These are phyloP conservation scores for Thalassiosira exigua DNA, from an alignment of 352 stramenopile genomes.

Conservation along the genomic window DNA sequence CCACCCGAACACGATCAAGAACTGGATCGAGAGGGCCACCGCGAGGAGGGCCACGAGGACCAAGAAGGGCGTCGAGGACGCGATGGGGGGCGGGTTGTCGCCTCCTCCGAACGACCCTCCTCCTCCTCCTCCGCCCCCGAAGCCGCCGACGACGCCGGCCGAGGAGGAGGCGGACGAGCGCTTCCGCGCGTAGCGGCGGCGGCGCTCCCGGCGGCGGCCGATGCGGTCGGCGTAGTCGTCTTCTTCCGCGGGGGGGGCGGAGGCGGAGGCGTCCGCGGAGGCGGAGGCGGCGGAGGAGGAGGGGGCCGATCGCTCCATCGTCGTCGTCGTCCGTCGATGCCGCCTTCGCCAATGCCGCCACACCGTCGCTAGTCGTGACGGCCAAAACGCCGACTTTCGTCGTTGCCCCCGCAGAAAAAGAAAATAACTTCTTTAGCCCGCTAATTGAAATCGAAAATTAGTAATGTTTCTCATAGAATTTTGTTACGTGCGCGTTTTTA, in stretches of 20 bases:
- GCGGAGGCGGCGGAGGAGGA: neutral
- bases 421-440: too few species aligned
- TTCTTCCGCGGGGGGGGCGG: neutral
- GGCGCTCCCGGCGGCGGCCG: neutral
- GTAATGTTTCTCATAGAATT: too few species aligned
- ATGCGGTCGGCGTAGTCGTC: slow-evolving; percentile 2
- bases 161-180: neutral
- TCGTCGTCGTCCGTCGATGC: too few species aligned
- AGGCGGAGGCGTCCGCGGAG: neutral
- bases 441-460: too few species aligned
- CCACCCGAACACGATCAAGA: slow-evolving; percentile 49
- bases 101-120: too few species aligned
- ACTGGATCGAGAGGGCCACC: slow-evolving; percentile 44
- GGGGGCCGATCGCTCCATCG: neutral
- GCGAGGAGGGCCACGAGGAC: slow-evolving; percentile 24
- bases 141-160: too few species aligned
- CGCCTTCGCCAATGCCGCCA: too few species aligned
- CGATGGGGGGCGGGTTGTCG: slow-evolving; percentile 5
- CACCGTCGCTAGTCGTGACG: too few species aligned
- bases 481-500: too few species aligned
- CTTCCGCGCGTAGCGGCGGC: neutral
- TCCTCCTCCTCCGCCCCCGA: too few species aligned
- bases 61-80: slow-evolving; percentile 35
- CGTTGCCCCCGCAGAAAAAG: too few species aligned
- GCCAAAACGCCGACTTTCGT: too few species aligned